Base-by-base conservation (phyloP, 2,329 filamentous ascomycete species). In the Exophiala calicioides region DNA sequence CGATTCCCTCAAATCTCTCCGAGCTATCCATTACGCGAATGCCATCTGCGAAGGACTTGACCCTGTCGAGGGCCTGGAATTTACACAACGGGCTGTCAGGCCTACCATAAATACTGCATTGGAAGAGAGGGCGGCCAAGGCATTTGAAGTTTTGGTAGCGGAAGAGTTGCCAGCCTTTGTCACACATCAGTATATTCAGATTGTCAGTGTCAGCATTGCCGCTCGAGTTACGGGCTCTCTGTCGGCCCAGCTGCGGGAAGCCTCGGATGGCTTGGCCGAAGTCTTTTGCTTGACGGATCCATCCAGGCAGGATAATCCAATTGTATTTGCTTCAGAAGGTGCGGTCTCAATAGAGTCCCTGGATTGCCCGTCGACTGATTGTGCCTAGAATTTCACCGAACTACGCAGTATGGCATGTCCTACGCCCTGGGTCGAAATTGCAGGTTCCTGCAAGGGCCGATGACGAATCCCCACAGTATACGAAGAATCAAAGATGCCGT, bases 271-370 rank as follows among this genome's bases (percentile, higher is more conserved):
- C 0, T 64, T 90, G 48, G 86, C 85, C 0, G 85, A 90, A 61
- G 85, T 88, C 0, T 90, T 89, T 57, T 90, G 85, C 61, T 65
- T 90, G 44, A 86, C 84, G 0, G 86, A 90, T 62, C 85, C 86
- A 6, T 85, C 83, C 1, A 72, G 85, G 47, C 72, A 77, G 2
- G 86, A 88, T 52, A 88, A 89, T 60, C 86, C 85, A 0, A 86
- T 90, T 50, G 80, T 89, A 2, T 88, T 89, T 65, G 84, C 84
- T 5, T 88, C 84, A 3, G 82, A 88, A 74, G 83, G 83, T 85
- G 66, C 42, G 39, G 9, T 20, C 32, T 19, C 23, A 7, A 16
- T 12, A 5, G 18, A 7, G 3, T 23, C 27, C 33, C 13, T 13
- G 9, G 15, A 6, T n/a, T 4, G 7, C 7, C 26, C 13, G 5